phyloP scores from a whole-genome alignment of 441 rosid species.

The Dalechampia spathulata region DNA sequence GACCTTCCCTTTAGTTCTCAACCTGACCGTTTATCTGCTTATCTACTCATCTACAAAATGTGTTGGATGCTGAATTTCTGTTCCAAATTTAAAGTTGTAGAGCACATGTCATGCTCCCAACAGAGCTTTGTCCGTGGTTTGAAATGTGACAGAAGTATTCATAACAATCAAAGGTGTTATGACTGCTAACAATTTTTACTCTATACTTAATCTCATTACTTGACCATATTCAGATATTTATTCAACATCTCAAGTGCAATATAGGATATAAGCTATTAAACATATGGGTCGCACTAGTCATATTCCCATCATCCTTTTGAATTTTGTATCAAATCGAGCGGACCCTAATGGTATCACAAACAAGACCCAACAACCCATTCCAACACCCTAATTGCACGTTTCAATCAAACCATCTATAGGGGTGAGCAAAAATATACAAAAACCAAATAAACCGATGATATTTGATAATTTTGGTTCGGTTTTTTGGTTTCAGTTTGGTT shows the following conservation, averaged over 20 bases:
- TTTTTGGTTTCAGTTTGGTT: too few species aligned
- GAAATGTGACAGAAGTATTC: neutral
- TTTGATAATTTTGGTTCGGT: too few species aligned
- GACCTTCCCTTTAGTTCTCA: neutral
- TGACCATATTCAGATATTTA: neutral
- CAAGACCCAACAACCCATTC: too few species aligned
- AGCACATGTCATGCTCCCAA: neutral
- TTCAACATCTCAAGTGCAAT: neutral
- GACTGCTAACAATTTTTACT: neutral
- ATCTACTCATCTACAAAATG: neutral
- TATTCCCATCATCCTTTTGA: too few species aligned
- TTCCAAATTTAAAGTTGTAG: neutral
- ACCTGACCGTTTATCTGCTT: neutral
- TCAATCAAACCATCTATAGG: slow-evolving; percentile 1
- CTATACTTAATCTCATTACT: neutral
- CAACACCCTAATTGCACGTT: neutral
- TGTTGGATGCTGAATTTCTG: neutral
- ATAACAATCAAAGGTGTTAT: neutral
- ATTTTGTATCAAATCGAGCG: too few species aligned
- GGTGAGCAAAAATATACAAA: too few species aligned
- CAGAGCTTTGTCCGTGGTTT: neutral
- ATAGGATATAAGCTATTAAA: neutral
- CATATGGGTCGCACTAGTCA: too few species aligned
- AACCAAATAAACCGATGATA: neutral
- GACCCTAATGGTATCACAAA: neutral